Percentiles rank a stretch among this genome's conserved stretches.
These are phyloP conservation scores for Logfia minima DNA, from an alignment of 129 eudicot species.

Conservation along the genomic window DNA sequence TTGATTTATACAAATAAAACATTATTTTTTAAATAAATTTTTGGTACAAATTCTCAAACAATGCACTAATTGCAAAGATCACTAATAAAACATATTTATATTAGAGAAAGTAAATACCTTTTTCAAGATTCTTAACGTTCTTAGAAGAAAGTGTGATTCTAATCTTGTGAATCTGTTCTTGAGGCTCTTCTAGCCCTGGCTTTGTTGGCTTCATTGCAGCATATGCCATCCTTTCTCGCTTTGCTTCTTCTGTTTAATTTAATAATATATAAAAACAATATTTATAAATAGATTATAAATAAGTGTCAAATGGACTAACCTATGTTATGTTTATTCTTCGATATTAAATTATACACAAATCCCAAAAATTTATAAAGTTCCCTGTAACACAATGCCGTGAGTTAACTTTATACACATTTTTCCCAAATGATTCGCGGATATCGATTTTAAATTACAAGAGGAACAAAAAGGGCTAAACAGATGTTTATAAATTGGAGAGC, in stretches of 20 bases:
- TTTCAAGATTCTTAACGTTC: slow-evolving; percentile 86
- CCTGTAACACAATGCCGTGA: background rate
- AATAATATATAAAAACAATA: no score
- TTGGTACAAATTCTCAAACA: background rate
- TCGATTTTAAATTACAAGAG: background rate
- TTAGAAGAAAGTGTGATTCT: slow-evolving; percentile 92
- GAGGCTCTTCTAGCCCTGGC: slow-evolving; percentile 75
- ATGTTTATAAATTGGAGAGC: background rate
- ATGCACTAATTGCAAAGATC: background rate
- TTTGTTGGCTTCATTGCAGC: slow-evolving; percentile 88
- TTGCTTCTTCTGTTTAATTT: background rate
- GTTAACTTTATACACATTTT: background rate
- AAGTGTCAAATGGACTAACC: no score
- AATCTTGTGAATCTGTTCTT: slow-evolving; percentile 75
- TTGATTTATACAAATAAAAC: no score
- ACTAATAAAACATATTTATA: background rate
- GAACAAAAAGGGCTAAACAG: background rate
- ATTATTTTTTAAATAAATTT: no score
- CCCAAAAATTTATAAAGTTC: background rate
- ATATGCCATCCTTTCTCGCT: slow-evolving; percentile 52
- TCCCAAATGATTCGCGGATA: background rate
- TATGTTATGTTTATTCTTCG: no score
- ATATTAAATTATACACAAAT: no score
- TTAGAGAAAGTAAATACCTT: slow-evolving; percentile 41
- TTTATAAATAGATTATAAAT: no score